These are phyloP conservation scores for Cryptosporidium baileyi DNA, from an alignment of 169 alveolate species.

Conservation along the genomic window DNA sequence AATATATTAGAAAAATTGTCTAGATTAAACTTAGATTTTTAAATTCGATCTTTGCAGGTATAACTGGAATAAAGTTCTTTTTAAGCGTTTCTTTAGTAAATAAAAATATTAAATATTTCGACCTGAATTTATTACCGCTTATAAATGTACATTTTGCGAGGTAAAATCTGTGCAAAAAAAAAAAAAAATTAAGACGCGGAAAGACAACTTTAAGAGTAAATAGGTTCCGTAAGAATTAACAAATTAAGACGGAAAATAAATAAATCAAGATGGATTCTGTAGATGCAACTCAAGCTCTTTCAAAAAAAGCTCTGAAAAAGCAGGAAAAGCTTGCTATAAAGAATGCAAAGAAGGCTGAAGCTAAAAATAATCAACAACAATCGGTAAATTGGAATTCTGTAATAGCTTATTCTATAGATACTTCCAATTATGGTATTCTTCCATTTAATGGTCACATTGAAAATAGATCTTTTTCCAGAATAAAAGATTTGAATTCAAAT, in stretches of 20 bases:
- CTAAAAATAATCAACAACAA: neutral
- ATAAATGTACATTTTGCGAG: too few relatives aligned
- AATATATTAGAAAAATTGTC: too few relatives aligned
- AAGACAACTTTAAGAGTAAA: neutral
- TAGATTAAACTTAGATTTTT: too few relatives aligned
- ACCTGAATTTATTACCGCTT: too few relatives aligned
- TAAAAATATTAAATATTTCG: too few relatives aligned
- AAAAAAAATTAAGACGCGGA: too few relatives aligned
- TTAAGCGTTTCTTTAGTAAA: too few relatives aligned
- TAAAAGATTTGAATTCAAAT: conserved; percentile 8
- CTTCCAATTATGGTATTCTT: conserved; percentile 13
- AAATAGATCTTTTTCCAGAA: conserved; percentile 1
- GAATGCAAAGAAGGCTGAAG: conserved; percentile 52
- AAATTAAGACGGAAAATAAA: neutral
- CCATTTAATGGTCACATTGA: neutral
- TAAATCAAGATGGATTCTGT: neutral
- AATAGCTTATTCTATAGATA: neutral
- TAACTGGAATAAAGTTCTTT: too few relatives aligned
- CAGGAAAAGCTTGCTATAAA: conserved; percentile 25
- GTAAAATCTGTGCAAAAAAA: too few relatives aligned
- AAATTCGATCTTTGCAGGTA: too few relatives aligned
- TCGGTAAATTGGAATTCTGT: conserved; percentile 48
- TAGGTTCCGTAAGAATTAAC: neutral
- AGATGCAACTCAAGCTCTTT: conserved; percentile 1
- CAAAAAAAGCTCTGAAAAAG: conserved; percentile 46